Conservation (phyloP, 2,329 filamentous ascomycete species). For the Aureobasidium zeae region DNA sequence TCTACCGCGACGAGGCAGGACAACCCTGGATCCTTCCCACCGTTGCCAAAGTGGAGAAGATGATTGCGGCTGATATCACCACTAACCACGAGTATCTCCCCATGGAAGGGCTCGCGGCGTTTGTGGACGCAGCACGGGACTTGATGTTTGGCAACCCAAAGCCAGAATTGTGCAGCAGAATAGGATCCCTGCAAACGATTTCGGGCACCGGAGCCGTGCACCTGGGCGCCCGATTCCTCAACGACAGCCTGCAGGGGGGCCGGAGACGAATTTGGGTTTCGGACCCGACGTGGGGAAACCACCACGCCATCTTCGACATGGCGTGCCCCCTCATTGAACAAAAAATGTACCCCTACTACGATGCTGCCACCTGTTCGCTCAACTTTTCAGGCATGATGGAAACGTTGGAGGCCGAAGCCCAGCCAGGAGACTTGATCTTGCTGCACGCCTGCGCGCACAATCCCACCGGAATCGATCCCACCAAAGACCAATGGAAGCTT, state of each 20-base stretch:
- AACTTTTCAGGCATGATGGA: conserved; percentile 27
- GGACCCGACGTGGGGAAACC: conserved; percentile 29
- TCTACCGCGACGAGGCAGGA: conserved; percentile 80
- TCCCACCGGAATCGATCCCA: conserved; percentile 32
- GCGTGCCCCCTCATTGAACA: conserved; percentile 20
- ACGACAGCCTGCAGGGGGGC: conserved; percentile 65
- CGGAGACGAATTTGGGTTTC: conserved; percentile 28
- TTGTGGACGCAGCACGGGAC: conserved; percentile 35
- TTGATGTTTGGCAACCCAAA: conserved; percentile 25
- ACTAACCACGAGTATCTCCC: conserved; percentile 76
- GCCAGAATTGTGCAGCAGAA: conserved; percentile 14
- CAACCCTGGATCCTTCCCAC: conserved; percentile 92
- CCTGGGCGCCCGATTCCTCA: conserved; percentile 78
- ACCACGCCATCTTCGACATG: conserved; percentile 27
- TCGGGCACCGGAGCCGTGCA: conserved; percentile 90
- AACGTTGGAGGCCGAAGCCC: conserved; percentile 22
- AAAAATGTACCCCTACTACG: conserved; percentile 25
- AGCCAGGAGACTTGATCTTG: conserved; percentile 28
- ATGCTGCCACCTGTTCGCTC: conserved; percentile 21
- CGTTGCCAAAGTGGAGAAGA: conserved; percentile 70
- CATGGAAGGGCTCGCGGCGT: conserved; percentile 70
- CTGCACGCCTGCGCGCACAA: conserved; percentile 34
- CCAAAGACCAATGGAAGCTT: conserved; percentile 28
- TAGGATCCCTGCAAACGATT: conserved; percentile 64
- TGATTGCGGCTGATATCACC: conserved; percentile 44